Base-by-base conservation (phyloP, 441 rosid species). In the Populus hybrid region DNA sequence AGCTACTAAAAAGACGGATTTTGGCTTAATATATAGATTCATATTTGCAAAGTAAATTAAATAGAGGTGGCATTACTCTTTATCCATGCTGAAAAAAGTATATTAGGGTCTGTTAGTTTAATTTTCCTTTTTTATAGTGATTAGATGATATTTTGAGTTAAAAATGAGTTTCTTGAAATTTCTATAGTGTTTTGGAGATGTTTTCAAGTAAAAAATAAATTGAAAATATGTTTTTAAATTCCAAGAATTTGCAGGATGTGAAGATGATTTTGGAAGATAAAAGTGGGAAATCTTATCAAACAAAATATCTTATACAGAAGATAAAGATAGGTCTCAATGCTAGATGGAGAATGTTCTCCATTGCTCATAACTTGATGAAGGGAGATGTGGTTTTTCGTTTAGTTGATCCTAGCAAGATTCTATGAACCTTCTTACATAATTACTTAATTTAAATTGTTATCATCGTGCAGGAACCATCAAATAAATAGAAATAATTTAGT, bases 311-410 rank as follows among this genome's bases (percentile, higher is more conserved):
- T 35, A 79, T 38, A 4, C 70, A 12, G 10, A 92, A 90, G 87
- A n/a, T 12, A 9, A 92, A 90, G 87, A n/a, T 12, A 9, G 91
- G 93, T 59, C 89, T 91, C 40, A 90, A 93, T 9, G 91, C 74
- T 21, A 92, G 95, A 35, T 91, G 93, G 93, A 88, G 92, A 88
- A 88, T 84, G 28, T 91, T 87, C 77, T 78, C 90, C 24, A 76
- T 83, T 54, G 88, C 85, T 75, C 92, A 90, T 74, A 82, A 82
- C 18, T 77, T 89, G 67, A 69, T 83, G 35, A 87, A 85, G 78
- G 90, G 92, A 63, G 92, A 92, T 80, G 89, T 83, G 30, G 81
- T 86, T 42, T 90, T 90, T 76, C 92, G 86, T 18, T 74, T 87
- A 67, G 84, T 85, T 23, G 76, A 7, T 26, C 88, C 84, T 18